phyloP scores from a whole-genome alignment of 2,329 filamentous ascomycete genomes.

The Curvularia hawaiiensis region DNA sequence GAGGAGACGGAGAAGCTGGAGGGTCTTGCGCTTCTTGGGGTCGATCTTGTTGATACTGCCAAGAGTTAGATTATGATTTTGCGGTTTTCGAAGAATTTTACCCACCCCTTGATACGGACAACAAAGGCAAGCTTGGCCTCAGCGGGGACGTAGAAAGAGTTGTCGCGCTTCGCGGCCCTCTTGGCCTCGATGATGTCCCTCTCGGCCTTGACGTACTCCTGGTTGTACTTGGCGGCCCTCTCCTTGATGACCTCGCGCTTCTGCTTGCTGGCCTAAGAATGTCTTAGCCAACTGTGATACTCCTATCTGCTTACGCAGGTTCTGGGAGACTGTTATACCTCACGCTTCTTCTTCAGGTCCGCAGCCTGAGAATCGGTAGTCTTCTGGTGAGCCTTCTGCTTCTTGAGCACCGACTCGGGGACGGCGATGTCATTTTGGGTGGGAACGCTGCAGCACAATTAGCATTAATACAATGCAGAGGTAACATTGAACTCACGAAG shows the following conservation, averaged over 20 bases:
- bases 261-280: constrained; percentile 90
- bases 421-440: constrained; percentile 96
- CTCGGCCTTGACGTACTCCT: constrained; percentile 97
- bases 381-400: constrained; percentile 99
- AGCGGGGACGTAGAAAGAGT: constrained; percentile 92
- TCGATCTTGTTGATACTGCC: constrained; percentile 99
- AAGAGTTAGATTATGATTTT: constrained; percentile 10
- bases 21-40: constrained; percentile 99
- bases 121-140: constrained; percentile 98
- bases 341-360: constrained; percentile 85
- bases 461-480: neutral
- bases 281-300: constrained; percentile 48
- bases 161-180: constrained; percentile 88
- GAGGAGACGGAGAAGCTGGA: constrained; percentile 98
- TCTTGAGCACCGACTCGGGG: constrained; percentile 99
- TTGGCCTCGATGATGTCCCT: constrained; percentile 96
- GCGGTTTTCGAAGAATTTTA: constrained; percentile 7
- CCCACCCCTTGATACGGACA: constrained; percentile 96
- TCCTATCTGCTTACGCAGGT: constrained; percentile 45
- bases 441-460: constrained; percentile 67
- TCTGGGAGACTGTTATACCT: constrained; percentile 68
- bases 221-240: constrained; percentile 99
- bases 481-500: constrained; percentile 33
- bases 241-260: constrained; percentile 99
- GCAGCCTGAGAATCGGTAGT: constrained; percentile 85